Conservation (phyloP, 192 early-diverging fungal genomes). For the Coemansia pectinata region DNA sequence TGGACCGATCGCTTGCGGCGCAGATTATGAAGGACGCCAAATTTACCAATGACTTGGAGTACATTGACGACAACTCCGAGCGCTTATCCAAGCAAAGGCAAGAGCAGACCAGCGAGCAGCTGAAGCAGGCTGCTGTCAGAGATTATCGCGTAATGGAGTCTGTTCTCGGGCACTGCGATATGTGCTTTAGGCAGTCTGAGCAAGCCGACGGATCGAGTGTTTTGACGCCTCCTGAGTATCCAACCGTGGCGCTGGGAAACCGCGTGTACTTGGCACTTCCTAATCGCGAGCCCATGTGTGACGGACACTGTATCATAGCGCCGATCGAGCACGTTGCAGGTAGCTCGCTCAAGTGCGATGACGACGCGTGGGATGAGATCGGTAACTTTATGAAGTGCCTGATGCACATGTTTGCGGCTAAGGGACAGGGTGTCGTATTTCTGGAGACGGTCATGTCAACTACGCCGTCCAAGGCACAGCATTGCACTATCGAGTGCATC, state of each 20-base stretch:
- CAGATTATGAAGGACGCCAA: constrained; percentile 48
- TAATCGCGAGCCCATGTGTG: constrained; percentile 67
- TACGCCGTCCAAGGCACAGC: constrained; percentile 63
- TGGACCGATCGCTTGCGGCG: constrained; percentile 20
- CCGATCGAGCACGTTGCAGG: constrained; percentile 79
- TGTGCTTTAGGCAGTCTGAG: constrained; percentile 68
- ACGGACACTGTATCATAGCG: constrained; percentile 89
- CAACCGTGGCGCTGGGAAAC: constrained; percentile 77
- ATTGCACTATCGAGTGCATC: constrained; percentile 90
- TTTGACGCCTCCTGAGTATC: constrained; percentile 61
- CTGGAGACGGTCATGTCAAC: constrained; percentile 86
- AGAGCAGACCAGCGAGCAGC: constrained; percentile 64
- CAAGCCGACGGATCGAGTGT: constrained; percentile 36
- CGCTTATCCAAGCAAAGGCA: constrained; percentile 62
- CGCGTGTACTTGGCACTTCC: constrained; percentile 81
- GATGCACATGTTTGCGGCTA: constrained; percentile 79
- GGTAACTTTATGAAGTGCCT: constrained; percentile 95
- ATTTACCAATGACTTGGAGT: constrained; percentile 74
- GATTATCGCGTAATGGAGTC: constrained; percentile 73
- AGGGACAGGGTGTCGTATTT: constrained; percentile 76
- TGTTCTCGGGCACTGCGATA: constrained; percentile 56
- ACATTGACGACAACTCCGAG: constrained; percentile 89
- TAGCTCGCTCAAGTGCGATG: constrained; percentile 84
- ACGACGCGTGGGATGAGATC: constrained; percentile 94
- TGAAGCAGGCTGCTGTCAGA: constrained; percentile 62